Base-by-base conservation (phyloP, 345 rosid genomes). In the Eucalyptus erythrocorys region DNA sequence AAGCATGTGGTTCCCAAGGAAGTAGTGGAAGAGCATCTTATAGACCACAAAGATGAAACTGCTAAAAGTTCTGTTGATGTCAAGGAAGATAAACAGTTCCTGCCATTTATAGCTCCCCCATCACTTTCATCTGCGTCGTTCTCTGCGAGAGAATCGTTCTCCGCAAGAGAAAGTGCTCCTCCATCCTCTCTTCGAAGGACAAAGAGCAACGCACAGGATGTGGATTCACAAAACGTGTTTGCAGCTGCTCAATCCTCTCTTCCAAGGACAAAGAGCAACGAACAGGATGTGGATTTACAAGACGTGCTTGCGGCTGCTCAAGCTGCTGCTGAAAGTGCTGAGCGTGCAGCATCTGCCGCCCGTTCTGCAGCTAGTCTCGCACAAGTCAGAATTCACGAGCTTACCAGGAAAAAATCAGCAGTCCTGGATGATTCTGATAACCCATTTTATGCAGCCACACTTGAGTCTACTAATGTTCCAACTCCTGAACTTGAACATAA, bases 321-420 rank as follows among this genome's bases (percentile, higher is more conserved):
- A 86, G 92, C 97, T 86, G 99, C 99, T 90, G 99, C 98, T 47
- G 99, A 96, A 59, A 86, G 93, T 76, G 99, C 99, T 16, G 99
- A 97, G 90, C 94, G 92, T 89, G 98, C 99, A 11, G 99, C 98
- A 84, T 91, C 96, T 34, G 98, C 96, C 40, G 98, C 99, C 90
- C 95, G 98, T 87, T 91, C 98, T 86, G 99, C 96, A 80, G 99
- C 99, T 87, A 92, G 95, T 92, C 97, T 97, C 89, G 99, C 99
- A 68, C 99, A 96, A 91, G 91, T 95, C 82, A 95, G 96, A 93
- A 96, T 96, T 89, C 86, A 90, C 34, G 98, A 93, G 91, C 93
- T 96, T 80, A 92, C 96, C 48, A 94, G 89, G 94, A 95, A 91
- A 89, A 95, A 87, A 48, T 91, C 92, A 50, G 93, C 91, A 61